Base-by-base conservation (phyloP, 2,329 filamentous ascomycete species). In the Laburnicola sp. region DNA sequence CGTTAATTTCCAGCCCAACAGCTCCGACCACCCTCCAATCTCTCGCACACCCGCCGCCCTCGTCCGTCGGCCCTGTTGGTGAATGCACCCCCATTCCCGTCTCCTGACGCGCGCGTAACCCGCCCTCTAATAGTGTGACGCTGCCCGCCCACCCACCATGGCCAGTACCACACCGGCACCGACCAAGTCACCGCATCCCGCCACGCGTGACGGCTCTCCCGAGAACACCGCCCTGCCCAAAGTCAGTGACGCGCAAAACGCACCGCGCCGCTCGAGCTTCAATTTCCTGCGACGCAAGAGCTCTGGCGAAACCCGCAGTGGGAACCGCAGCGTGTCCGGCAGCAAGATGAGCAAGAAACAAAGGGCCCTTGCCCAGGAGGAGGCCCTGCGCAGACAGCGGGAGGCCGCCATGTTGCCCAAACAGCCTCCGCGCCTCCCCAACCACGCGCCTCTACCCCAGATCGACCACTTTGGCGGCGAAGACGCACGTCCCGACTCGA, bases 391-490 rank as follows among this genome's bases (percentile, higher is more conserved):
- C 63, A 79, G 78, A 60, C 79, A 82, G 68, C 79, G 80, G 43
- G 82, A 83, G 66, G 78, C 76, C 51, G 76, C 80, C 49, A 70
- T 77, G 54, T 77, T 85, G 34, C 80, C 84, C 36, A 79, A 79
- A 64, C 78, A 79, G 43, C 82, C 86, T 50, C 86, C 86, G 51
- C 81, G 81, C 60, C 76, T 85, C 27, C 82, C 82, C 23, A 71
- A 73, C 25, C 73, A 74, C 61, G 69, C 69, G 73, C 63, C 76
- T 66, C 57, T 80, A 68, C 66, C 75, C 68, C 63, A 78, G 76
- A 68, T 85, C 50, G 77, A 81, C 58, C 79, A 77, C 11, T 85
- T 85, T 64, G 84, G 84, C 54, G 83, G 83, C 58, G 87, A 90
- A 49, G 75, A 82, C 44, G 78, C 71, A 41, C 75, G 85, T 54